Evolutionary conservation across 1,284 basidiomycete genomes (phyloP).

Genomic region (Sanghuangporus sanghuang): DNA sequence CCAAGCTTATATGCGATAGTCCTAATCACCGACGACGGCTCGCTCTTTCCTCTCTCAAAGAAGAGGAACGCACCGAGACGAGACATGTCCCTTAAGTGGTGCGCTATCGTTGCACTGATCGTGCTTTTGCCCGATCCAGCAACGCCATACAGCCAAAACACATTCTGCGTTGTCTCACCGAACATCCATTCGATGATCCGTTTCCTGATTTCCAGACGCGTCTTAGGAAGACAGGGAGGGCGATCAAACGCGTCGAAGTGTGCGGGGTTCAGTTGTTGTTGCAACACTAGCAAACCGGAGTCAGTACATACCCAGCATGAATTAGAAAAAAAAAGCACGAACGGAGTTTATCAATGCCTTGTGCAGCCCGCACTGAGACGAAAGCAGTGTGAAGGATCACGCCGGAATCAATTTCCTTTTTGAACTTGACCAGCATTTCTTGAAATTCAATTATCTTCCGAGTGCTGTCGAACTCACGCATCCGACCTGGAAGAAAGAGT

Average conservation of each 20-base stretch:
- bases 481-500: background rate
- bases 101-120: conserved; percentile 20
- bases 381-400: background rate
- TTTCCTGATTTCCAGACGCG: background rate
- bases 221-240: conserved; percentile 6
- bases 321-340: background rate
- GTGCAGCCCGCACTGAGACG: background rate
- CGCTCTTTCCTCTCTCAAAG: conserved; percentile 17
- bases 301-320: background rate
- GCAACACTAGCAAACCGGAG: background rate
- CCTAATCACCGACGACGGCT: conserved; percentile 19
- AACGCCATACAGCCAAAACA: conserved; percentile 25
- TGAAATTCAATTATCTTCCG: background rate
- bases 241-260: conserved; percentile 6
- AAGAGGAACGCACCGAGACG: conserved; percentile 15
- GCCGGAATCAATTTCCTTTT: background rate
- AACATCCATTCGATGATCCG: background rate
- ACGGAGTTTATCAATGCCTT: background rate
- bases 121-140: conserved; percentile 26
- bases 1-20: conserved; percentile 21
- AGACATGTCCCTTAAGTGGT: background rate
- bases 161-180: background rate
- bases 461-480: background rate
- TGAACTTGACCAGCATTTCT: background rate
- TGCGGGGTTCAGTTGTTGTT: background rate